Evolutionary conservation across 2,329 filamentous ascomycete genomes (phyloP).

Genomic region (Diaporthe australafricana): DNA sequence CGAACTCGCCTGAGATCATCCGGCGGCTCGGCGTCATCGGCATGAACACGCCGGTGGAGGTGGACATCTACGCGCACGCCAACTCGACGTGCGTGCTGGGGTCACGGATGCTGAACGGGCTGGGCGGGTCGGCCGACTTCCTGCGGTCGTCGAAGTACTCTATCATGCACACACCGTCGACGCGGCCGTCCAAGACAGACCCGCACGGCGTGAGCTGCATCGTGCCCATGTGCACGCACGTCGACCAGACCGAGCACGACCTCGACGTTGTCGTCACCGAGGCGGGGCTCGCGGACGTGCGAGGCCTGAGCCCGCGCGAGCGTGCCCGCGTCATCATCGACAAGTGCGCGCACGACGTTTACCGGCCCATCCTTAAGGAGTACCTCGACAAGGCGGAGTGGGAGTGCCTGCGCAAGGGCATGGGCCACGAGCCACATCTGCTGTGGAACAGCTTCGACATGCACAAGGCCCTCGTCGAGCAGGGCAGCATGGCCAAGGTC

Average conservation of each 20-base stretch:
- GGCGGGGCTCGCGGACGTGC: constrained; percentile 84
- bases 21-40: constrained; percentile 87
- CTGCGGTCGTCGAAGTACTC: constrained; percentile 82
- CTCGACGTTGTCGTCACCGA: constrained; percentile 87
- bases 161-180: constrained; percentile 93
- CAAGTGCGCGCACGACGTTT: constrained; percentile 87
- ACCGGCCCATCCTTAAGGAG: constrained; percentile 82
- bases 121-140: constrained; percentile 87
- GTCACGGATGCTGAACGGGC: constrained; percentile 86
- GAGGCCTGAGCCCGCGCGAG: constrained; percentile 83
- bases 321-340: constrained; percentile 86
- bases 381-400: constrained; percentile 90
- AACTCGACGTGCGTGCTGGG: constrained; percentile 94
- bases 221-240: constrained; percentile 92
- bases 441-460: constrained; percentile 90
- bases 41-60: constrained; percentile 95
- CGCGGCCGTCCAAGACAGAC: constrained; percentile 84
- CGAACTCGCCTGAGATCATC: constrained; percentile 92
- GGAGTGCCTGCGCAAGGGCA: constrained; percentile 86
- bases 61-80: constrained; percentile 94
- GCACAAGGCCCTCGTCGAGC: constrained; percentile 84
- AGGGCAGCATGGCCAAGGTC: constrained; percentile 89
- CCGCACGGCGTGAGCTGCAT: constrained; percentile 86
- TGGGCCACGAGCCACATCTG: constrained; percentile 91
- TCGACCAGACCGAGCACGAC: constrained; percentile 94